These are phyloP conservation scores for Spergularia marina DNA, from an alignment of 148 eudicot genomes.

Conservation along the genomic window DNA sequence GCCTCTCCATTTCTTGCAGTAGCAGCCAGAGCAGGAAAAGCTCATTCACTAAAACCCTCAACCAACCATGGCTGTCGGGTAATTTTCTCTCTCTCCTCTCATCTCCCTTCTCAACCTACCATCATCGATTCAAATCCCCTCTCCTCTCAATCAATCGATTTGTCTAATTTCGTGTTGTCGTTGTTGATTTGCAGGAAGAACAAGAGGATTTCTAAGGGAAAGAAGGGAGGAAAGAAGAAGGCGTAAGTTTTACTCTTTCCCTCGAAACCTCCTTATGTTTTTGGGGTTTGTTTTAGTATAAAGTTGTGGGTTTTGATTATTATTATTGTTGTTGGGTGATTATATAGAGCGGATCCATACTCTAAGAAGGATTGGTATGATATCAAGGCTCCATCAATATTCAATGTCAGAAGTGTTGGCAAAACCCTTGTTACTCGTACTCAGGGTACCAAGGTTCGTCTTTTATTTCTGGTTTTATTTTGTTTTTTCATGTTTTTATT, in stretches of 20 bases:
- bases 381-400: slow-evolving; percentile 45
- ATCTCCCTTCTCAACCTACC: not conserved
- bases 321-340: not conserved
- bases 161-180: not conserved
- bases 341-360: slow-evolving; percentile 35
- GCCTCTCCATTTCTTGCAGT: too few relatives aligned
- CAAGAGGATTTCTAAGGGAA: slow-evolving; percentile 67
- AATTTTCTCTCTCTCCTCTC: slow-evolving; percentile 6
- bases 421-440: slow-evolving; percentile 48
- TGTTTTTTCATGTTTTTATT: not conserved
- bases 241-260: slow-evolving; percentile 26
- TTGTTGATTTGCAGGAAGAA: slow-evolving; percentile 42
- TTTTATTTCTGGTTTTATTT: not conserved
- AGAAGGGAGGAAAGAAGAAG: slow-evolving; percentile 72
- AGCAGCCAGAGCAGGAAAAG: too few relatives aligned
- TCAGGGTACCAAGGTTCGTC: slow-evolving; percentile 46
- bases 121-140: not conserved
- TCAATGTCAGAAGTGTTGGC: slow-evolving; percentile 38
- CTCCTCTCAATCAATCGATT: not conserved
- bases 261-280: not conserved
- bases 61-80: slow-evolving; percentile 37
- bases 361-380: slow-evolving; percentile 54
- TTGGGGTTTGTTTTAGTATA: not conserved
- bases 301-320: not conserved
- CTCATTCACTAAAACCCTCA: too few relatives aligned